These are phyloP conservation scores for Lathyrus tuberosus DNA, from an alignment of 306 rosid species.

Conservation along the genomic window DNA sequence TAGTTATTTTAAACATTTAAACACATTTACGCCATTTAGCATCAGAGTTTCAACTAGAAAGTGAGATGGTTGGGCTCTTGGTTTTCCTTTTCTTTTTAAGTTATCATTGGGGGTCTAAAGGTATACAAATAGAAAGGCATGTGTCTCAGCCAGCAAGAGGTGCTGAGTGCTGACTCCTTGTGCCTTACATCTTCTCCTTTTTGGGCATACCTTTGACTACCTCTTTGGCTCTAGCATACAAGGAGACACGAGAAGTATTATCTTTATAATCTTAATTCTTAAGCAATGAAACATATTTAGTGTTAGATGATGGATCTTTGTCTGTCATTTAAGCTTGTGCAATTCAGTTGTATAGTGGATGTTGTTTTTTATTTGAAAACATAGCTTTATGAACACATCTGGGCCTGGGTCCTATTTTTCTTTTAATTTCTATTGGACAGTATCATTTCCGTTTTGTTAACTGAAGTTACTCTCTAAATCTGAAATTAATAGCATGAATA, in stretches of 20 bases:
- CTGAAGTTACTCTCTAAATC: neutral
- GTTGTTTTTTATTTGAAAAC: constrained; percentile 25
- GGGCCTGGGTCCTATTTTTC: neutral
- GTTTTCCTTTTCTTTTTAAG: neutral
- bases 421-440: neutral
- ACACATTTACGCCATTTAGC: constrained; percentile 18
- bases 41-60: neutral
- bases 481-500: neutral
- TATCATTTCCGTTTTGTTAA: constrained; percentile 20
- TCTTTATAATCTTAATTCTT: constrained; percentile 16
- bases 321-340: constrained; percentile 20
- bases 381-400: neutral
- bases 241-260: constrained; percentile 1
- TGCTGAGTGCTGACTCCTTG: neutral
- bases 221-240: constrained; percentile 6
- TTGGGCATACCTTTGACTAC: neutral
- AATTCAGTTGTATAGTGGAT: constrained; percentile 25
- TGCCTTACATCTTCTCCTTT: neutral
- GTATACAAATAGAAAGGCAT: neutral
- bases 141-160: neutral
- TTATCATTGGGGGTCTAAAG: neutral
- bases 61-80: neutral
- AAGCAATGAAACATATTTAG: neutral
- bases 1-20: constrained; percentile 11
- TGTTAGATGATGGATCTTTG: constrained; percentile 18